phyloP scores from a whole-genome alignment of 2,329 filamentous ascomycete species.

The Boeremia lycopersici region DNA sequence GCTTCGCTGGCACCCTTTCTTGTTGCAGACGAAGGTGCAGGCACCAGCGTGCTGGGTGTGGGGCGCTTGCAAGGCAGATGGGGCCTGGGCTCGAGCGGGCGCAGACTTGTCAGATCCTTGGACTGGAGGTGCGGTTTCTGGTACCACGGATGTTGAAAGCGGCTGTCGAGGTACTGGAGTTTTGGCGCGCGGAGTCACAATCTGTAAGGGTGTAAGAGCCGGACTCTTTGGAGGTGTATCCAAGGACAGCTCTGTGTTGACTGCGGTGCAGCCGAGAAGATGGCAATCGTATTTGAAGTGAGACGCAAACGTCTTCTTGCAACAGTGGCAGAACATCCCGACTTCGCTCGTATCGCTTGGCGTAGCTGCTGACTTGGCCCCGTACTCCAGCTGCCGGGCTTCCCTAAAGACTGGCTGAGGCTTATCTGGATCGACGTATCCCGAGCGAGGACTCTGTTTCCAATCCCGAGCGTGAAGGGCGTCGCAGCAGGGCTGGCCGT shows the following conservation, averaged over 20 bases:
- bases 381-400: slow-evolving; percentile 4
- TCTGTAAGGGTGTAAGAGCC: not conserved
- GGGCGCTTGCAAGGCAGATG: not conserved
- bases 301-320: slow-evolving; percentile 29
- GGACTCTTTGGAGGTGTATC: not conserved
- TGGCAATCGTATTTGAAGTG: slow-evolving; percentile 24
- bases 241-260: not conserved
- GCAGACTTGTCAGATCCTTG: not conserved
- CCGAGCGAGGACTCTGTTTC: slow-evolving; percentile 2
- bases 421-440: slow-evolving; percentile 20
- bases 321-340: slow-evolving; percentile 22
- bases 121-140: not conserved
- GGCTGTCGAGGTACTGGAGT: not conserved
- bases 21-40: slow-evolving; percentile 16
- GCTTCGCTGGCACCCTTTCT: slow-evolving; percentile 18
- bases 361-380: slow-evolving; percentile 7
- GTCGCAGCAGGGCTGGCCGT: slow-evolving; percentile 23
- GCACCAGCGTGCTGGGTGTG: not conserved
- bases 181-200: not conserved
- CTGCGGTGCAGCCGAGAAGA: slow-evolving; percentile 26
- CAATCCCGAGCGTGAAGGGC: slow-evolving; percentile 6
- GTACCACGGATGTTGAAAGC: no score
- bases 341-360: slow-evolving; percentile 13
- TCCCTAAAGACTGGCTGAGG: slow-evolving; percentile 2
- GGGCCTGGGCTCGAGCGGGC: not conserved